phyloP scores from a whole-genome alignment of 1,284 basidiomycete genomes.

The Mycena sp. region DNA sequence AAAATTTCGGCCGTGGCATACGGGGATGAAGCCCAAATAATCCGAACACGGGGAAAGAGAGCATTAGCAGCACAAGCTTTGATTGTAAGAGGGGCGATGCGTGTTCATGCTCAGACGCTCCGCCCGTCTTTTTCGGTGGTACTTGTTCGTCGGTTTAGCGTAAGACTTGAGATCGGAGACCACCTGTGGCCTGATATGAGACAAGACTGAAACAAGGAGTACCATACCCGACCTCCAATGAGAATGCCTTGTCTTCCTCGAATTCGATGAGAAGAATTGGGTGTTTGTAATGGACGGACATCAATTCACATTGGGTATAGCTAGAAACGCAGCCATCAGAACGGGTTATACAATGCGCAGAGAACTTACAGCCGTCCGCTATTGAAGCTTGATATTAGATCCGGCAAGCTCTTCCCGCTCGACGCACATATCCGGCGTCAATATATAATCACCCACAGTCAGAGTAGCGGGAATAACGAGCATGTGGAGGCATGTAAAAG shows the following conservation, averaged over 20 bases:
- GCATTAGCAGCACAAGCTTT: constrained; percentile 89
- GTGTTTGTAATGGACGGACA: constrained; percentile 96
- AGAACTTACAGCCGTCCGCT: constrained; percentile 89
- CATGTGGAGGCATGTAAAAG: constrained; percentile 86
- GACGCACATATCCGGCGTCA: constrained; percentile 95
- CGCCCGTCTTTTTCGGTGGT: constrained; percentile 53
- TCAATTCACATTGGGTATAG: constrained; percentile 96
- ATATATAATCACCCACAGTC: constrained; percentile 95
- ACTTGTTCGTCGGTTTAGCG: constrained; percentile 66
- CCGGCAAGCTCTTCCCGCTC: constrained; percentile 95
- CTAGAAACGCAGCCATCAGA: constrained; percentile 54
- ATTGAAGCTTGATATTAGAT: constrained; percentile 92
- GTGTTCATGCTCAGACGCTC: constrained; percentile 49
- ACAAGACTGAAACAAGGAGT: background rate
- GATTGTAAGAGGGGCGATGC: constrained; percentile 74
- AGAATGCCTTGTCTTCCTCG: constrained; percentile 96
- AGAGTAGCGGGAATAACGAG: constrained; percentile 91
- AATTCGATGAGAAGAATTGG: constrained; percentile 98
- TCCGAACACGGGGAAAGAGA: constrained; percentile 92
- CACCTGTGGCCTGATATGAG: constrained; percentile 10
- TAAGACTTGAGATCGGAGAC: constrained; percentile 71
- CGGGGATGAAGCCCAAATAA: constrained; percentile 98
- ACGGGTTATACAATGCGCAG: background rate
- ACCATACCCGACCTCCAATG: constrained; percentile 72
- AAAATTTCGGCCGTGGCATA: constrained; percentile 94